Evolutionary conservation across 345 rosid species (phyloP), one percentile per base, ranked within the genome.

Genomic region (Salix dunnii): DNA sequence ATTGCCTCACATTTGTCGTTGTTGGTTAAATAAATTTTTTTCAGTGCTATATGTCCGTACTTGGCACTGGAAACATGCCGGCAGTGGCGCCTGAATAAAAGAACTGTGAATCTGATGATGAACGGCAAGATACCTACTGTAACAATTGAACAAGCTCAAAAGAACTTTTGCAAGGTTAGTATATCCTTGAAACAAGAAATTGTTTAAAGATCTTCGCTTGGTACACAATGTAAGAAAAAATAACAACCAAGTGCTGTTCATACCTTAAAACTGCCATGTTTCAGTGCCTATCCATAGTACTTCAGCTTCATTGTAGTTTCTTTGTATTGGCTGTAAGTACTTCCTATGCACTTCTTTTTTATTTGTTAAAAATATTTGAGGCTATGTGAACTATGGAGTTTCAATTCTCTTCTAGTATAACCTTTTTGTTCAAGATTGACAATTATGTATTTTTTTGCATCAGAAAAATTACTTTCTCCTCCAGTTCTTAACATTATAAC

Each of bases 121-220:
- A 93, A 90, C 48, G 98, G 99, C 7, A 96, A 96, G 86, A 96
- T 96, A 84, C 98, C 99, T 48, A 92, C 99, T 71, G 98, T 96
- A 69, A 96, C 99, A 60, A 96, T 91, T 82, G 98, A 96, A 72
- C 98, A 96, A 83, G 98, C 99, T 73, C 99, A 96, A 76, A 90
- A 83, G 78, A 96, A 96, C 81, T 96, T 87, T 49, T 86, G 88
- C 82, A 96, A 96, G 94, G 99, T 93, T 38, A 83, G 85, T 82
- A 11, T 5, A 58, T 58, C 6, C 63, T 58, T 58, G 28, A 58
- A 58, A 58, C 63, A 58, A 58, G 13, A 3, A 23, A 23, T 58
- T 58, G 16, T 23, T 58, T 58, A 58, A 58, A 58, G 28, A 58
- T n/a, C 25, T 58, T 58, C 14, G 23, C 63, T 23, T 10, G 14